Evolutionary conservation across 139 green algal genomes (phyloP), one percentile per base, ranked within the genome.

Genomic region (Coelastrella sp.): DNA sequence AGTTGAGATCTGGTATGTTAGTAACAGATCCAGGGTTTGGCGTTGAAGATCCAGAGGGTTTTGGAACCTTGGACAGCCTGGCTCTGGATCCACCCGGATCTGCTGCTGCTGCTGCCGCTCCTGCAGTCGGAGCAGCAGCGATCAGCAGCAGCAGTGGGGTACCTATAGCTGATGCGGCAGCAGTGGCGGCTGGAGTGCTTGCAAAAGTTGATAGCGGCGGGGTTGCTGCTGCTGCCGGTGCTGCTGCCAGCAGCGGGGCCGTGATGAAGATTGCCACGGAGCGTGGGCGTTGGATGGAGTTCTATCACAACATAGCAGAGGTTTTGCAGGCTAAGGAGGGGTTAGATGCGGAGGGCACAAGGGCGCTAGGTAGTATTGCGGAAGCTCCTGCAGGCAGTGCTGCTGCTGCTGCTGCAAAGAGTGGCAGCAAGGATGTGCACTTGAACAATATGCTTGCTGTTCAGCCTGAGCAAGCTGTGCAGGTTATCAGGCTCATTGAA

Each of bases 1-100:
- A 90, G 74, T 60, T 90, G 12, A n/a, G 73, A 11, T 27, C 24
- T 57, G 73, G 58, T 1, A 68, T 90, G 73, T 12, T 7, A 22
- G 72, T 78, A 6, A 76, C 27, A 73, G 59, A 83, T 19, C 57
- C 85, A 84, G 85, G 58, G 22, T 82, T 83, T 84, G 85, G 85
- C 6, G 84, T 82, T 7, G 68, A 89, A 20, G 68, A 20, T 7
- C 61, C 81, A 12, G 60, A 59, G 14, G 60, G 22, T 15, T 76
- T 19, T 35, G 61, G 81, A 15, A 76, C 61, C 7, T 35, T 87
- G 24, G 81, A 59, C 61, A 87, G 60, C 11, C 25, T 76, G 17
- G 81, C 61, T 5, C 24, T 87, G 8, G 74, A 80, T 80, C 74
- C 80, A 0, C 17, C 59, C 12, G 80, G 78, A 24, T 84, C 74